These are phyloP conservation scores for Crepidotus variabilis DNA, from an alignment of 768 basidiomycete species.

Conservation along the genomic window DNA sequence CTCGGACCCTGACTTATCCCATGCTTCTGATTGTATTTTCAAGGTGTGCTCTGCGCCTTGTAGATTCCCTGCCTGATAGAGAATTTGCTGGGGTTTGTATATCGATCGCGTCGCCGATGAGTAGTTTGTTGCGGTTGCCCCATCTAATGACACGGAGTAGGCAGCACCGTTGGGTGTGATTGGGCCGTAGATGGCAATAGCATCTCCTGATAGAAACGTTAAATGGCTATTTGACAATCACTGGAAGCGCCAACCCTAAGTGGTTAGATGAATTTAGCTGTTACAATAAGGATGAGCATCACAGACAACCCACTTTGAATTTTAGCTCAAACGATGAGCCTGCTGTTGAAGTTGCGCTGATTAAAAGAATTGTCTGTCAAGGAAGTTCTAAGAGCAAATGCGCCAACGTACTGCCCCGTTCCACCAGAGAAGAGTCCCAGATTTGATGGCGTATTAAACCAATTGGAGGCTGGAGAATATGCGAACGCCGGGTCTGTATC, in stretches of 20 bases:
- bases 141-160: constrained; percentile 29
- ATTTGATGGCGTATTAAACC: constrained; percentile 28
- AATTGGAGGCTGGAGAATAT: constrained; percentile 27
- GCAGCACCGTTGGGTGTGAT: constrained; percentile 27
- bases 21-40: constrained; percentile 12
- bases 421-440: constrained; percentile 41
- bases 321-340: constrained; percentile 19
- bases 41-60: constrained; percentile 27
- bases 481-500: constrained; percentile 33
- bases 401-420: constrained; percentile 36
- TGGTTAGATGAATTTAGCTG: too few relatives aligned
- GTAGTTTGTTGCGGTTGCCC: constrained; percentile 11
- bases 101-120: constrained; percentile 13
- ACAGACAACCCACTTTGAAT: constrained; percentile 22
- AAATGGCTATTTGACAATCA: not conserved
- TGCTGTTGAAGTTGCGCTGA: constrained; percentile 13
- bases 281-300: not conserved
- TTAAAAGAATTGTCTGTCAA: not conserved
- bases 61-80: constrained; percentile 26
- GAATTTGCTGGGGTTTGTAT: constrained; percentile 22
- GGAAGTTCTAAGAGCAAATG: not conserved
- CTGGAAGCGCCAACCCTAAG: too few relatives aligned
- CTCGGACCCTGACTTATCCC: constrained; percentile 11
- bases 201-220: constrained; percentile 17
- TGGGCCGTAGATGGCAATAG: constrained; percentile 35